These are phyloP conservation scores for Tolypocladium inflatum DNA, from an alignment of 2,329 filamentous ascomycete genomes.

Conservation along the genomic window DNA sequence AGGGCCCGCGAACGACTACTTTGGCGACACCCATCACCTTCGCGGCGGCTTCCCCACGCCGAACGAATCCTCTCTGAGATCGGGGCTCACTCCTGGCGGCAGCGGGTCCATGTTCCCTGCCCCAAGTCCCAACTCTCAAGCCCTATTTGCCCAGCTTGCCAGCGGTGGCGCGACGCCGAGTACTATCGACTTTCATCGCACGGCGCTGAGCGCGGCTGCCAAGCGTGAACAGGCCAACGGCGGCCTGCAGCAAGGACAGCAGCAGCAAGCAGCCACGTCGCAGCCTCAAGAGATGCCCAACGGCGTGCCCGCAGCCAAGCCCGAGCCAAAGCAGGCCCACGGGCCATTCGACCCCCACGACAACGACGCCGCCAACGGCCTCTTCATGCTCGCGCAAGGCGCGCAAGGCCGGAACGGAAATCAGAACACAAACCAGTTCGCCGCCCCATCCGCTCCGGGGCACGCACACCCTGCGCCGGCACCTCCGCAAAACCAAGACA, in stretches of 20 bases:
- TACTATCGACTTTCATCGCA: slow-evolving; percentile 90
- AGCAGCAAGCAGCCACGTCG: slow-evolving; percentile 33
- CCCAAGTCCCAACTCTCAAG: slow-evolving; percentile 78
- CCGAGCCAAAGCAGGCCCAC: slow-evolving; percentile 39
- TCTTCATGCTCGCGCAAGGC: slow-evolving; percentile 76
- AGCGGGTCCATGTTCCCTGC: slow-evolving; percentile 96
- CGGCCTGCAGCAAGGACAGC: slow-evolving; percentile 17
- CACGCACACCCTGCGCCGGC: slow-evolving; percentile 38
- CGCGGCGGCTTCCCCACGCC: slow-evolving; percentile 85
- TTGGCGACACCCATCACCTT: slow-evolving; percentile 68
- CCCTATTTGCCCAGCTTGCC: slow-evolving; percentile 68
- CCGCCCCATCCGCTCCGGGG: slow-evolving; percentile 33
- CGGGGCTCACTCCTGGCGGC: slow-evolving; percentile 86
- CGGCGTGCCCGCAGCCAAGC: slow-evolving; percentile 29
- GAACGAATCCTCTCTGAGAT: slow-evolving; percentile 89
- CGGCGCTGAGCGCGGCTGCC: slow-evolving; percentile 71
- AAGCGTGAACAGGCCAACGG: slow-evolving; percentile 42
- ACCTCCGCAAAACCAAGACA: slow-evolving; percentile 25
- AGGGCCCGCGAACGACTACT: slow-evolving; percentile 79
- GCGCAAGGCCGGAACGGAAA: slow-evolving; percentile 58
- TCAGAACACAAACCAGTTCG: slow-evolving; percentile 39
- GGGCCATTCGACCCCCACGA: slow-evolving; percentile 82
- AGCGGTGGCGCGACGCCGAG: slow-evolving; percentile 79
- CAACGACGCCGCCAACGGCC: slow-evolving; percentile 88
- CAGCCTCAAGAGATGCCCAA: slow-evolving; percentile 45